Conservation (phyloP, 2,329 filamentous ascomycete species). For the Fusarium goolgardi region DNA sequence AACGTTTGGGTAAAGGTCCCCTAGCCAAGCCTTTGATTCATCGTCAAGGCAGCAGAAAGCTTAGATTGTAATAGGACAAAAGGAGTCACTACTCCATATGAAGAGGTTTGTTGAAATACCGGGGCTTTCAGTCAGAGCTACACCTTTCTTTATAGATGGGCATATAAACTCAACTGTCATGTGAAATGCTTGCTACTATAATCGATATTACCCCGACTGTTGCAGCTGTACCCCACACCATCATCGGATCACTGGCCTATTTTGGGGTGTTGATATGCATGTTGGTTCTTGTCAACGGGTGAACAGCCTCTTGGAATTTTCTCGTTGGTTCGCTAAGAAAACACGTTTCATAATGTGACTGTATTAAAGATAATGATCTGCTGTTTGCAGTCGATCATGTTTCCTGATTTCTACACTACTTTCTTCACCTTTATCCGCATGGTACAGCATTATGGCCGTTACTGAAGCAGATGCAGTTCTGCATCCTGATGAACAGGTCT, state of each 20-base stretch:
- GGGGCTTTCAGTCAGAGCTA: accelerated
- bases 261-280: neutral
- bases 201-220: neutral
- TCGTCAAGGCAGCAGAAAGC: accelerated
- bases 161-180: neutral
- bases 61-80: neutral
- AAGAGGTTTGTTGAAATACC: neutral
- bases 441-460: neutral
- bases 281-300: neutral
- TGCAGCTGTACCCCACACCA: neutral
- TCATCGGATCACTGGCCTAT: neutral
- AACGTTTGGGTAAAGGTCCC: neutral
- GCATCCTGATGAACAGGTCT: neutral
- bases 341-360: neutral
- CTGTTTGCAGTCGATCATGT: neutral
- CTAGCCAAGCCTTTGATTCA: neutral
- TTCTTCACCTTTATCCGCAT: neutral
- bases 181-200: neutral
- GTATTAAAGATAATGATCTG: neutral
- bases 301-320: neutral
- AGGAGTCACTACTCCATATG: accelerated
- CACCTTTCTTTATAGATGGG: neutral
- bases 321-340: slow-evolving; percentile 1
- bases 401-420: neutral
- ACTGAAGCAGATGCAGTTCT: neutral